phyloP scores from a whole-genome alignment of 257 asterid species.

The Nicotiana tomentosiformis region DNA sequence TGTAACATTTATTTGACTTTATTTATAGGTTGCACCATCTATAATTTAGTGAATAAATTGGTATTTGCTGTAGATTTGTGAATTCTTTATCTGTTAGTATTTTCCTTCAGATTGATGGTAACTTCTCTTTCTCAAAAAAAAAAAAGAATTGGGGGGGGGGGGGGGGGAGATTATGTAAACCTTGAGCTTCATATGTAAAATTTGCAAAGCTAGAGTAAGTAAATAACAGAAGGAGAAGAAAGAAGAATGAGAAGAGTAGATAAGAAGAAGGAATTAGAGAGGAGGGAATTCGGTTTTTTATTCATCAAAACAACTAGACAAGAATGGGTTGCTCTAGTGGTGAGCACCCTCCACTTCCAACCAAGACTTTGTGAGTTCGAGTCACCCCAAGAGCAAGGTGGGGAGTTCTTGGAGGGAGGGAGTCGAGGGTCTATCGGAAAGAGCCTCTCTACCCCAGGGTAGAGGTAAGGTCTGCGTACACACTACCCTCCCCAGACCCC shows the following conservation, averaged over 20 bases:
- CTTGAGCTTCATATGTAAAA: neutral
- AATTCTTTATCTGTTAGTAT: neutral
- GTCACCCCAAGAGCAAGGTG: too few species aligned
- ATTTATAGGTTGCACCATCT: neutral
- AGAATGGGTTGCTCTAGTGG: too few species aligned
- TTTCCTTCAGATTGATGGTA: neutral
- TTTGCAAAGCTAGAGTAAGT: neutral
- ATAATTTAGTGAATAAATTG: neutral
- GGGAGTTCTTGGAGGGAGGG: too few species aligned
- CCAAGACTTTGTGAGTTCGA: too few species aligned
- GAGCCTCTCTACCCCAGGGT: too few species aligned
- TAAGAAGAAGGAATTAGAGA: neutral
- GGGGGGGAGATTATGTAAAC: neutral
- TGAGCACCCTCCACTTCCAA: too few species aligned
- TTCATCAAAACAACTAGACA: neutral
- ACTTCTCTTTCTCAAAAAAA: neutral
- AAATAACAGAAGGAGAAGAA: neutral
- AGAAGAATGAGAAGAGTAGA: neutral
- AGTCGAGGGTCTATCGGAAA: too few species aligned
- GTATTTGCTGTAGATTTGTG: neutral
- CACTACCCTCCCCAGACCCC: too few species aligned
- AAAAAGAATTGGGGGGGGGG: too few species aligned
- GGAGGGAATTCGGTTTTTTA: neutral
- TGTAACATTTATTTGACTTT: neutral
- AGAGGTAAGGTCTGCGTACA: too few species aligned